Evolutionary conservation across 345 rosid genomes (phyloP).

Genomic region (Gossypium australe): DNA sequence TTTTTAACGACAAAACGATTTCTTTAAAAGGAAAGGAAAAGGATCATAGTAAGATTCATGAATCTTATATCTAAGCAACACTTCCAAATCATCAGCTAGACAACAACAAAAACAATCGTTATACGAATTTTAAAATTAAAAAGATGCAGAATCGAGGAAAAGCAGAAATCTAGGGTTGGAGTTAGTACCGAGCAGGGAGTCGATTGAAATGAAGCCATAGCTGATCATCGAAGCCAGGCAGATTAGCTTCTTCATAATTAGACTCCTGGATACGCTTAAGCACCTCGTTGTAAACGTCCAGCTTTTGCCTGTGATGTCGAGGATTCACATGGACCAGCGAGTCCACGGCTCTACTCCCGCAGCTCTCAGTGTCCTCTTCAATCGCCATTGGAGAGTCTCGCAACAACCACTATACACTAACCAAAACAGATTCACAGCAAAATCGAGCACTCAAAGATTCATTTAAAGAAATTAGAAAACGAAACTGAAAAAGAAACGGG

Average conservation of each 20-base stretch:
- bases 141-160: not conserved
- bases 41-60: not conserved
- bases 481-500: not conserved
- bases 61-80: constrained; percentile 7
- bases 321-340: constrained; percentile 49
- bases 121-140: not conserved
- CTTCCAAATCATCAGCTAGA: constrained; percentile 11
- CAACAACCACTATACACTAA: not conserved
- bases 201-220: constrained; percentile 99
- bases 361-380: constrained; percentile 84
- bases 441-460: not conserved
- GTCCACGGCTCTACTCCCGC: constrained; percentile 75
- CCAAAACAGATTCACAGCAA: constrained; percentile 1
- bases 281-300: constrained; percentile 79
- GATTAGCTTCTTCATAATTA: constrained; percentile 60
- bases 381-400: constrained; percentile 49
- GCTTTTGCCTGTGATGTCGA: constrained; percentile 67
- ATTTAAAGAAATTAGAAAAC: not conserved
- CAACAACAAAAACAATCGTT: constrained; percentile 15
- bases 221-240: constrained; percentile 82
- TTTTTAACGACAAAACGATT: not conserved
- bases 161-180: constrained; percentile 1
- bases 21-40: not conserved
- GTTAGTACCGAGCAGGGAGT: constrained; percentile 76
- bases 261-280: constrained; percentile 67